Conservation (phyloP, 192 early-diverging fungal genomes). For the Coemansia sp. region DNA sequence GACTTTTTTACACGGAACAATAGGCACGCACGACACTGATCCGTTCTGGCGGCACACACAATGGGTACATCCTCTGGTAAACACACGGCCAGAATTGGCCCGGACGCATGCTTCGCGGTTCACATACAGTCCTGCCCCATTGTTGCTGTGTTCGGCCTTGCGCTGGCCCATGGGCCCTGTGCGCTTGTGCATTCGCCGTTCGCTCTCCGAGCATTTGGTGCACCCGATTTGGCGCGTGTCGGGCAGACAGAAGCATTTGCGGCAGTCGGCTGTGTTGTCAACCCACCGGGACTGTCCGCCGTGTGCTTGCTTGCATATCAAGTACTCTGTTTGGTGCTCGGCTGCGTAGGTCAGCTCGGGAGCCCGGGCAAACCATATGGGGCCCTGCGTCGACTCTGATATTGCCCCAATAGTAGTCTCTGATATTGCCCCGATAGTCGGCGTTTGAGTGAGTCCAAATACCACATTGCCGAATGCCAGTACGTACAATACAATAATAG, state of each 20-base stretch:
- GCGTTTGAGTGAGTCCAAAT: background rate
- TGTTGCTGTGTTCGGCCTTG: background rate
- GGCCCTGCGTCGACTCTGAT: background rate
- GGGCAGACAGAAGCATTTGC: slow-evolving; percentile 39
- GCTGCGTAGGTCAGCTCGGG: slow-evolving; percentile 12
- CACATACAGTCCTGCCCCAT: slow-evolving; percentile 14
- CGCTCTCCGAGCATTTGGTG: slow-evolving; percentile 5
- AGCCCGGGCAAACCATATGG: slow-evolving; percentile 35
- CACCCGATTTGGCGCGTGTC: slow-evolving; percentile 41
- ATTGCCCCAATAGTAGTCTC: background rate
- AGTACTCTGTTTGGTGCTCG: slow-evolving; percentile 21
- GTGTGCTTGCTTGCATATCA: slow-evolving; percentile 44
- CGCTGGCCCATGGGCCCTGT: background rate
- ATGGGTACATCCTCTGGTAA: slow-evolving; percentile 4
- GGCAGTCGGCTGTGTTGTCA: slow-evolving; percentile 2
- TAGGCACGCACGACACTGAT: slow-evolving; percentile 12
- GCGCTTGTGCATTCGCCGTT: background rate
- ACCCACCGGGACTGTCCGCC: slow-evolving; percentile 31
- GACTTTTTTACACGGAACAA: background rate
- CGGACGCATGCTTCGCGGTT: slow-evolving; percentile 41
- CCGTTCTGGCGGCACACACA: slow-evolving; percentile 41
- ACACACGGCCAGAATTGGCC: slow-evolving; percentile 21
- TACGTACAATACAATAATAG: background rate
- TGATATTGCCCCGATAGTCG: background rate
- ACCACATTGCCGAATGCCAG: background rate